These are phyloP conservation scores for Aspergillus sojae DNA, from an alignment of 2,329 filamentous ascomycete species.

Conservation along the genomic window DNA sequence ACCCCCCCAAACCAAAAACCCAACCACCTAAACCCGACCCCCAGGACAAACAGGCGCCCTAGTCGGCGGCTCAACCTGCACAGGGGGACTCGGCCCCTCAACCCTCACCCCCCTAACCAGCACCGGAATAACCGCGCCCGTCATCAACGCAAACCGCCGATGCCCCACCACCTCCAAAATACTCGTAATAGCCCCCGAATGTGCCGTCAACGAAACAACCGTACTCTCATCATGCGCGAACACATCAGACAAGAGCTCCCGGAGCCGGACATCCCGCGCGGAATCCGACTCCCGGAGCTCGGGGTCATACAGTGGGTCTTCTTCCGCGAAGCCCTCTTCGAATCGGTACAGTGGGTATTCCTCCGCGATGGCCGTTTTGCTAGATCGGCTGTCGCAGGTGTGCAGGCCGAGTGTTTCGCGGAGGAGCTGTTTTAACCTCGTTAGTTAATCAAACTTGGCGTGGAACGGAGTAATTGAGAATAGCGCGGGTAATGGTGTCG, in stretches of 20 bases:
- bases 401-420: constrained; percentile 63
- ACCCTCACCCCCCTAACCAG: constrained; percentile 48
- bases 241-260: constrained; percentile 55
- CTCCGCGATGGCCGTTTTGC: constrained; percentile 49
- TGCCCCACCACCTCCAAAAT: constrained; percentile 53
- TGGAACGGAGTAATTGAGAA: too few species aligned
- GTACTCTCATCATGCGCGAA: constrained; percentile 51
- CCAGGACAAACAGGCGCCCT: constrained; percentile 16
- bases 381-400: constrained; percentile 62
- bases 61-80: constrained; percentile 29
- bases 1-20: background rate
- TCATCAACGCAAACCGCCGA: constrained; percentile 49
- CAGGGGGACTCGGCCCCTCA: constrained; percentile 19
- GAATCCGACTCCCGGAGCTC: constrained; percentile 52
- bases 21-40: background rate
- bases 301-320: constrained; percentile 57
- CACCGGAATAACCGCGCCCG: constrained; percentile 56
- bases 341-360: constrained; percentile 56
- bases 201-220: constrained; percentile 59
- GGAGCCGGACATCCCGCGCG: constrained; percentile 51
- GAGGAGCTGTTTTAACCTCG: constrained; percentile 41
- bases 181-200: constrained; percentile 62
- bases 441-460: background rate
- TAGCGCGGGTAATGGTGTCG: too few species aligned
- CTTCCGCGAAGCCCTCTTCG: constrained; percentile 57